Base-by-base conservation (phyloP, 176 grass and related monocot genomes). In the Hordeum marinum region DNA sequence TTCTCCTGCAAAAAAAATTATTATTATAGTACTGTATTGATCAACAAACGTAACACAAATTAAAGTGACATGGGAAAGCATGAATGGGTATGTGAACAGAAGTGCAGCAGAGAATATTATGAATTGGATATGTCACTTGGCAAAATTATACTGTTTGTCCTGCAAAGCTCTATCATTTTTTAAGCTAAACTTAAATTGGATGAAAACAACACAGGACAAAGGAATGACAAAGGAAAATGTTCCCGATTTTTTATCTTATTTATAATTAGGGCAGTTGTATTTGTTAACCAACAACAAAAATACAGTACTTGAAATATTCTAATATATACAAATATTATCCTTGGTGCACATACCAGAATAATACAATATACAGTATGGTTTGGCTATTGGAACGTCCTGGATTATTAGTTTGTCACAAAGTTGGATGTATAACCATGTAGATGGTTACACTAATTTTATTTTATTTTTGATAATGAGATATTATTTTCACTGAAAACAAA, bases 1-100 rank as follows among this genome's bases (percentile, higher is more conserved):
- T 99, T 99, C 81, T 91, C 79, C 96, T 99, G 82, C 84, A 90
- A 91, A 80, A 94, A 45, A 84, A 89, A 79, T 31, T 31, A 35
- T 54, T 46, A 68, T 52, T 35, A 85, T 52, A 37, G 45, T 68
- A 1, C 5, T 64, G 34, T 74, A 78, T 78, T 80, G 23, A 79
- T 78, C 55, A 94, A 29, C 3, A 74, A 66, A 86, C 67, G n/a
- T 45, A 79, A 86, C 3, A 68, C 21, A 7, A 41, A 83, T 52
- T 18, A 86, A 63, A 64, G 65, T 54, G 63, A 11, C 27, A 58
- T 42, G 45, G 18, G 36, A 69, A 67, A 52, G 48, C 63, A 68
- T 40, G 11, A 85, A 31, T 57, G 67, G 10, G 40, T 34, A 37
- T 45, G 55, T 69, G 10, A 41, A 85, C 25, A 72, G 26, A 61